Percentiles rank a stretch among this genome's conserved stretches.
Evolutionary conservation across 495 filamentous ascomycete genomes (phyloP).

Genomic region (Xylaria sp.): DNA sequence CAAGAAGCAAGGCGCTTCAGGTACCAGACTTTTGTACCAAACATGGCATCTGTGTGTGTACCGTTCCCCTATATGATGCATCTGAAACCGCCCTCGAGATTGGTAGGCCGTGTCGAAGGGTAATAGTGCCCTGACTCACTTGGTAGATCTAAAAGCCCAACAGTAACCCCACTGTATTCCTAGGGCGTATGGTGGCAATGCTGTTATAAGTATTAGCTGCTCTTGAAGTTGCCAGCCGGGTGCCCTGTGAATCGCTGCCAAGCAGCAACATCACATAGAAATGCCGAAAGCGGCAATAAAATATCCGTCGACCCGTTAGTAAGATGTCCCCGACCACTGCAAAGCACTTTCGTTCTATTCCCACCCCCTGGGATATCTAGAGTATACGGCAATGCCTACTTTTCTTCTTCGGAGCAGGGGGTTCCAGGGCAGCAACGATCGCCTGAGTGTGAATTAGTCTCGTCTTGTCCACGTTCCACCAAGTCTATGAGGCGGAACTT

Average conservation of each 20-base stretch:
- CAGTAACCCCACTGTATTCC: conserved; percentile 29
- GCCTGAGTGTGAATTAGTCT: conserved; percentile 60
- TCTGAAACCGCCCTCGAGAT: conserved; percentile 30
- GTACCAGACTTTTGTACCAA: conserved; percentile 28
- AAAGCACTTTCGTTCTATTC: conserved; percentile 20
- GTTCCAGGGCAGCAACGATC: conserved; percentile 88
- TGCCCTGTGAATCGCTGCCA: conserved; percentile 13
- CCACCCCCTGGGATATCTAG: conserved; percentile 36
- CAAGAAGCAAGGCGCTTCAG: conserved; percentile 15
- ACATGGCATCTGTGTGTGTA: conserved; percentile 17
- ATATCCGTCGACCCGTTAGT: conserved; percentile 2
- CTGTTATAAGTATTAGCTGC: conserved; percentile 2
- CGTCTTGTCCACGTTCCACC: conserved; percentile 1
- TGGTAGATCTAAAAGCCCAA: conserved; percentile 31
- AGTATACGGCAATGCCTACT: conserved; percentile 57
- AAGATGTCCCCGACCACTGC: conserved; percentile 8
- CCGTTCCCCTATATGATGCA: conserved; percentile 26
- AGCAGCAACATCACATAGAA: conserved; percentile 24
- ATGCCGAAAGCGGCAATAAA: conserved; percentile 21
- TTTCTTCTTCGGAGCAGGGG: conserved; percentile 76
- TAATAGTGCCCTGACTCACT: conserved; percentile 28
- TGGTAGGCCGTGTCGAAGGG: conserved; percentile 31
- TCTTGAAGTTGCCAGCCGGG: conserved; percentile 19
- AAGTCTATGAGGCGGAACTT: conserved; percentile 24
- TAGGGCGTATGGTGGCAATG: conserved; percentile 29